These are phyloP conservation scores for Globisporangium nagaii DNA, from an alignment of 352 stramenopile species.

Conservation along the genomic window DNA sequence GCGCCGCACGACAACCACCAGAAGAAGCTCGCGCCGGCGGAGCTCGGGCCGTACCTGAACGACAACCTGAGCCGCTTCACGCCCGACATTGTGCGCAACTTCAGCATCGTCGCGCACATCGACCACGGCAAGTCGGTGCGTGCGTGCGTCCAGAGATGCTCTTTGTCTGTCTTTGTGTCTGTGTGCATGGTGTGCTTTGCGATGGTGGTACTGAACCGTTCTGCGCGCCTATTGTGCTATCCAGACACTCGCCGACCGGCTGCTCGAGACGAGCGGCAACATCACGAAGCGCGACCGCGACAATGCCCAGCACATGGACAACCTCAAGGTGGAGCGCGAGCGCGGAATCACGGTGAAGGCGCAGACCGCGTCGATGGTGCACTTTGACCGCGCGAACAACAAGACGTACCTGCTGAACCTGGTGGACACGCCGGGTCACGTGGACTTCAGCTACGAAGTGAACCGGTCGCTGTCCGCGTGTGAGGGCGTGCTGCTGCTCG, in stretches of 20 bases:
- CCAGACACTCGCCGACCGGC: conserved; percentile 84
- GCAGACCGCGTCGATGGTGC: conserved; percentile 96
- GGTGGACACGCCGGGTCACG: conserved; percentile 96
- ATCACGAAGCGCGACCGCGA: conserved; percentile 83
- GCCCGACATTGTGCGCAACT: conserved; percentile 85
- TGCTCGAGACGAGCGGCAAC: conserved; percentile 89
- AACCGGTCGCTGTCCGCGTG: conserved; percentile 93
- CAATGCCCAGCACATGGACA: conserved; percentile 88
- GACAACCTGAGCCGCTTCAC: conserved; percentile 51
- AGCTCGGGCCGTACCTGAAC: conserved; percentile 56
- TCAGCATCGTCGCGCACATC: conserved; percentile 90
- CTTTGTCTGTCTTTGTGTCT: background rate
- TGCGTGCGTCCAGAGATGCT: conserved; percentile 1
- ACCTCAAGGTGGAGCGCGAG: conserved; percentile 94
- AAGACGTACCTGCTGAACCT: conserved; percentile 95
- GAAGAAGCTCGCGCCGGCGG: conserved; percentile 34
- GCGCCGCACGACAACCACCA: conserved; percentile 11
- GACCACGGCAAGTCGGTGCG: conserved; percentile 89
- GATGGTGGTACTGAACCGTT: background rate
- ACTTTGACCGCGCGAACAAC: conserved; percentile 47
- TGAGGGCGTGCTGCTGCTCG: conserved; percentile 96
- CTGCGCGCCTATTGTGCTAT: background rate
- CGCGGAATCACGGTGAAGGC: conserved; percentile 99
- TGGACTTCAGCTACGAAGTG: conserved; percentile 99
- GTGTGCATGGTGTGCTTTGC: background rate